A percentile compares a stretch with the other conserved stretches of the same genome.
Conservation (phyloP, 2,329 filamentous ascomycete species). For the Colletotrichum salicis region DNA sequence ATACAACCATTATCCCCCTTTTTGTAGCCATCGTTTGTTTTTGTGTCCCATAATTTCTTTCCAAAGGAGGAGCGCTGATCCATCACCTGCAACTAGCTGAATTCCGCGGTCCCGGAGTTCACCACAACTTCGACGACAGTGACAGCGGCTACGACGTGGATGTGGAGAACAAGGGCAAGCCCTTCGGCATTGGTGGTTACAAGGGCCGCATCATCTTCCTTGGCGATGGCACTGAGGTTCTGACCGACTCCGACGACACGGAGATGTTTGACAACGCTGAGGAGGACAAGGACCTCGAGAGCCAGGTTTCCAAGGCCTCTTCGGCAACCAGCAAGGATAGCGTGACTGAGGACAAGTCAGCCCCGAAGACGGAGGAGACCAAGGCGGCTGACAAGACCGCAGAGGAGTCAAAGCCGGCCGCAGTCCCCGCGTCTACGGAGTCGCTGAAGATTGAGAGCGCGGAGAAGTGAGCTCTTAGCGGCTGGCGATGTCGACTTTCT, state of each 20-base stretch:
- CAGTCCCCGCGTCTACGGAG: constrained; percentile 26
- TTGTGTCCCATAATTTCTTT: constrained; percentile 31
- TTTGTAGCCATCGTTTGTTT: constrained; percentile 28
- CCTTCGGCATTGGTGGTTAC: constrained; percentile 75
- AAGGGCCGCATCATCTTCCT: constrained; percentile 92
- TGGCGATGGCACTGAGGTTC: constrained; percentile 92
- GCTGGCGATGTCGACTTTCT: constrained; percentile 1
- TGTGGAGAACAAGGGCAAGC: constrained; percentile 70
- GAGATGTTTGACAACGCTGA: constrained; percentile 92
- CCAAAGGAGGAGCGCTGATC: constrained; percentile 36
- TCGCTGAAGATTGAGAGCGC: constrained; percentile 24
- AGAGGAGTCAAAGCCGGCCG: constrained; percentile 33
- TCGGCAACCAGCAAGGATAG: constrained; percentile 32
- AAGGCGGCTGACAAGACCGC: constrained; percentile 31
- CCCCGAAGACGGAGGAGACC: constrained; percentile 38
- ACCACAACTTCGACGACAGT: constrained; percentile 85
- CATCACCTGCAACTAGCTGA: constrained; percentile 67
- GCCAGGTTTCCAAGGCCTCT: constrained; percentile 76
- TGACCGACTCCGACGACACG: constrained; percentile 87
- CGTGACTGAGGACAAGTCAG: constrained; percentile 40
- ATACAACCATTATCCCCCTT: constrained; percentile 30
- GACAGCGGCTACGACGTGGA: constrained; percentile 82
- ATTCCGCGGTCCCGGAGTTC: constrained; percentile 84
- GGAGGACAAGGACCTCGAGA: constrained; percentile 86
- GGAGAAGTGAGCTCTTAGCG: constrained; percentile 27